Conservation (phyloP, 2,329 filamentous ascomycete genomes). For the Penicillium sp. region DNA sequence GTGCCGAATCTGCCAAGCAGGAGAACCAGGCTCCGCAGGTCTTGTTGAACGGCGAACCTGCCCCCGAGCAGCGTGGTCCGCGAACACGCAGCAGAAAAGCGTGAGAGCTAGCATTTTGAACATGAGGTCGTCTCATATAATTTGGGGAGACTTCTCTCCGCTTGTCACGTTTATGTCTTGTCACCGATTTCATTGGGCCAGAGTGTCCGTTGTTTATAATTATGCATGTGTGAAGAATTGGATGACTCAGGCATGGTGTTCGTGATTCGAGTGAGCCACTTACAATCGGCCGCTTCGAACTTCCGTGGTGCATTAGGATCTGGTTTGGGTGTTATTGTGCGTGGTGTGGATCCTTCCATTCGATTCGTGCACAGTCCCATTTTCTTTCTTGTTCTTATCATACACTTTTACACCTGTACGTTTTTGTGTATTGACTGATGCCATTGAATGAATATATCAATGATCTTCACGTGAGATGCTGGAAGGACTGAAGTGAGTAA, state of each 20-base stretch:
- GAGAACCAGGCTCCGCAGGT: conserved; percentile 37
- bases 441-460: conserved; percentile 17
- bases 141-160: not conserved
- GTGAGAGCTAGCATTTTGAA: not conserved
- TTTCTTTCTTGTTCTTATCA: conserved; percentile 14
- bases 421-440: conserved; percentile 12
- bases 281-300: not conserved
- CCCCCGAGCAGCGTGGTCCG: conserved; percentile 25
- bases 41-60: conserved; percentile 41
- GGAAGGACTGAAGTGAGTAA: not conserved
- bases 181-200: conserved; percentile 5
- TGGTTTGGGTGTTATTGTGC: not conserved
- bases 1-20: conserved; percentile 25
- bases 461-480: conserved; percentile 3
- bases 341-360: conserved; percentile 8
- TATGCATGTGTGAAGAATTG: conserved; percentile 11
- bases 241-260: conserved; percentile 10
- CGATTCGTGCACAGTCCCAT: conserved; percentile 14
- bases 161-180: not conserved
- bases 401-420: conserved; percentile 2
- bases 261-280: conserved; percentile 7
- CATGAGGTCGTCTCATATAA: not conserved
- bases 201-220: conserved; percentile 16
- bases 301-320: conserved; percentile 8
- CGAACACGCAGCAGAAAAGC: conserved; percentile 29